phyloP scores from a whole-genome alignment of 306 rosid species.

The Trifolium subterraneum region DNA sequence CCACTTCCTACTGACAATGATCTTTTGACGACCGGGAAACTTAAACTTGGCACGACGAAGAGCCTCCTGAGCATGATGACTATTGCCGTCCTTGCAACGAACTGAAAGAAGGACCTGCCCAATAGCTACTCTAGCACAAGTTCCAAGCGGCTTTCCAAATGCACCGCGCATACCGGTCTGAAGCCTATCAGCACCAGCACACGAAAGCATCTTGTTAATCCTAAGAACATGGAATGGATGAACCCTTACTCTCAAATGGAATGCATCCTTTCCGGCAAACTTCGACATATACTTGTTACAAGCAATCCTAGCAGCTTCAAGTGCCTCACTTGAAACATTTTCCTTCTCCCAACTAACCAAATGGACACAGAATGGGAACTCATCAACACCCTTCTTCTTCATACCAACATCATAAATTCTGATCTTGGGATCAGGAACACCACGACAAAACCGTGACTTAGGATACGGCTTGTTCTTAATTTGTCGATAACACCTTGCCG shows the following conservation, averaged over 20 bases:
- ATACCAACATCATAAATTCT: neutral
- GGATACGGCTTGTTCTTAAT: slow-evolving; percentile 6
- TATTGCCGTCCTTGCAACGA: no score
- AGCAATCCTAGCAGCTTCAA: slow-evolving; percentile 10
- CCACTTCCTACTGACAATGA: slow-evolving; percentile 14
- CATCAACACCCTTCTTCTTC: no score
- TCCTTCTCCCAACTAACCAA: slow-evolving; percentile 14
- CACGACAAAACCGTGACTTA: slow-evolving; percentile 14
- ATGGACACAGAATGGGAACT: slow-evolving; percentile 5
- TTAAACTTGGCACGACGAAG: no score
- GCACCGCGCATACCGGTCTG: slow-evolving; percentile 8
- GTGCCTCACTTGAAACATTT: slow-evolving; percentile 10
- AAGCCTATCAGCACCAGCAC: neutral
- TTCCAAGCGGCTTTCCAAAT: neutral
- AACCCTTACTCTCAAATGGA: neutral
- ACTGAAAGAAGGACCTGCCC: slow-evolving; percentile 10
- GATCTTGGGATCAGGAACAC: slow-evolving; percentile 10
- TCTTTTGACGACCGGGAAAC: slow-evolving; percentile 4
- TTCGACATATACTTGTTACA: slow-evolving; percentile 2
- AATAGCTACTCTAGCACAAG: neutral
- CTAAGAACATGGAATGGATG: no score
- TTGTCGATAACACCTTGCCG: slow-evolving; percentile 5
- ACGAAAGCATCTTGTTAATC: no score
- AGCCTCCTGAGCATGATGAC: no score
- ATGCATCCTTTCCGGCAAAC: slow-evolving; percentile 11